These are phyloP conservation scores for Stylosanthes scabra DNA, from an alignment of 331 rosid species.

Conservation along the genomic window DNA sequence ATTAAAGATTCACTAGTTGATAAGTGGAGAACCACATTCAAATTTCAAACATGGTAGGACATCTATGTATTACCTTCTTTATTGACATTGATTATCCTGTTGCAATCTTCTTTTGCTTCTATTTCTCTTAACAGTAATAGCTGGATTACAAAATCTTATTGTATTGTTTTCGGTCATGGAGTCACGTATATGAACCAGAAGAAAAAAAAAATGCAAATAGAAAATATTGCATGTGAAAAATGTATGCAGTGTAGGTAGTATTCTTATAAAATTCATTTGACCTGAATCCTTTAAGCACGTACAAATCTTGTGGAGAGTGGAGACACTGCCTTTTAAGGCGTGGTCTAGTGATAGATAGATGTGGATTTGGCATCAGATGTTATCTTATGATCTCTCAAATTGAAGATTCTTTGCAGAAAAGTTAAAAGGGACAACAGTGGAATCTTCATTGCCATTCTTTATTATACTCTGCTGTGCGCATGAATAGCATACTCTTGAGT, in stretches of 20 bases:
- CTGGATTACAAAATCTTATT: conserved; percentile 7
- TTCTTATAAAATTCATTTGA: background rate
- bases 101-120: conserved; percentile 31
- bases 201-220: background rate
- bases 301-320: conserved; percentile 29
- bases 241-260: background rate
- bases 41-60: conserved; percentile 28
- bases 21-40: conserved; percentile 17
- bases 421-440: background rate
- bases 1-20: conserved; percentile 9
- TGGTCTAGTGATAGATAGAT: conserved; percentile 23
- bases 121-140: background rate
- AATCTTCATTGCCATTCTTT: conserved; percentile 3
- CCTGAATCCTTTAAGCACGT: conserved; percentile 33
- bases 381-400: background rate
- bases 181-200: background rate
- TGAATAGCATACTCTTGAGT: conserved; percentile 21
- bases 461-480: conserved; percentile 32
- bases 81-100: conserved; percentile 19
- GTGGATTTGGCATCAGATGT: conserved; percentile 27
- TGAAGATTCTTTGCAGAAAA: conserved; percentile 32
- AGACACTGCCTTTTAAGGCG: conserved; percentile 36
- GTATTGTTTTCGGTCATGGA: conserved; percentile 10
- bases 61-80: conserved; percentile 27
- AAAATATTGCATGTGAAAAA: background rate